Evolutionary conservation across 129 eudicot species (phyloP), one percentile per base, ranked within the genome.

Genomic region (Helianthus annuus): DNA sequence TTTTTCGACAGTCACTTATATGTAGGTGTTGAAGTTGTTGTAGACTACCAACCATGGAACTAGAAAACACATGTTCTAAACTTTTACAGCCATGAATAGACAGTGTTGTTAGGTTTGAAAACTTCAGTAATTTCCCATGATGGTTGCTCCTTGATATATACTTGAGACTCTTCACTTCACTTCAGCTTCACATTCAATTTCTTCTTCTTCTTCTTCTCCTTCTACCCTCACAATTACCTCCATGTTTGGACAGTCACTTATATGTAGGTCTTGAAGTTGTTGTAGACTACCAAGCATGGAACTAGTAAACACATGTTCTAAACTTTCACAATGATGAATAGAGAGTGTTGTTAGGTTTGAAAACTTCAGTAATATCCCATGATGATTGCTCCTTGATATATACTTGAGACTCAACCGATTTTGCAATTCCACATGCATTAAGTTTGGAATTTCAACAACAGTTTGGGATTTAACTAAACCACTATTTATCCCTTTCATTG

Each of bases 1-100:
- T 0, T 4, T 6, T 2, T 0, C 0, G 0, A 2, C 48, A 62
- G 46, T 0, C 0, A 14, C 2, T 6, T 62, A 62, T n/a, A 38
- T n/a, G 27, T 38, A 62, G 49, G 12, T 36, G 6, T 38, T 36
- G 68, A 13, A 62, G 62, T 56, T 19, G 36, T 3, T 1, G 6
- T 39, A 63, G 27, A 14, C 68, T 36, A 38, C 68, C 29, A 63
- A 36, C 68, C 68, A 63, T 38, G 13, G 48, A 36, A 63, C 13
- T 13, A n/a, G 68, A n/a, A 38, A 63, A 63, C 6, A 36, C 68
- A 62, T 62, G 48, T 62, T 36, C 16, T 8, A 63, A 38, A 1
- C 2, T 2, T 0, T 3, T 0, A n/a, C 68, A 62, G 7, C 3
- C 0, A 6, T 2, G 0, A 34, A 36, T 62, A 6, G 68, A 38